Conservation (phyloP, 257 asterid species). For the Jacaranda copaia region DNA sequence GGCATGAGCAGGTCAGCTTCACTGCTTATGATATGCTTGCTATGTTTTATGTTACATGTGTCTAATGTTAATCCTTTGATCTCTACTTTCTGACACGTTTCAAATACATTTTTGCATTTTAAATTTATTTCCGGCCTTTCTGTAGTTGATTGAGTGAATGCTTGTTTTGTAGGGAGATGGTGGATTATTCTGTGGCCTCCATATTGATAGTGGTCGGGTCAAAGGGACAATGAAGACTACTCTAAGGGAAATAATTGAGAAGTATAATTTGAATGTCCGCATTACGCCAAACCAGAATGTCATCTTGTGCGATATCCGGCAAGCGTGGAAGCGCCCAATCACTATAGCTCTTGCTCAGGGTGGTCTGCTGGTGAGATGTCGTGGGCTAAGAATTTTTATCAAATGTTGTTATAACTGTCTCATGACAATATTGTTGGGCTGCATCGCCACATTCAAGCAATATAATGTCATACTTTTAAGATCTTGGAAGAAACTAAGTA, state of each 20-base stretch:
- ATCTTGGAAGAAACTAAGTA: background rate
- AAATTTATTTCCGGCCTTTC: constrained; percentile 8
- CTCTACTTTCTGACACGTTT: background rate
- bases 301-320: constrained; percentile 76
- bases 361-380: constrained; percentile 79
- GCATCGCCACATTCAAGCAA: background rate
- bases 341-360: constrained; percentile 94
- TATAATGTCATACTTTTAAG: background rate
- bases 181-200: constrained; percentile 86
- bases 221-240: constrained; percentile 83
- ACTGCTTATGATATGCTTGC: background rate
- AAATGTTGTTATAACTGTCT: background rate
- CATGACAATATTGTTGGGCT: constrained; percentile 7
- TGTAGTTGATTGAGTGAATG: constrained; percentile 15
- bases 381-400: background rate
- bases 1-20: constrained; percentile 90
- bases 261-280: constrained; percentile 85
- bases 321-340: constrained; percentile 88
- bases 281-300: constrained; percentile 96
- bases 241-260: constrained; percentile 83
- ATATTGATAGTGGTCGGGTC: constrained; percentile 90
- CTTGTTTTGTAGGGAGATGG: constrained; percentile 82
- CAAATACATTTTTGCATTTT: background rate
- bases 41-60: background rate
- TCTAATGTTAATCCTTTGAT: background rate